Conservation (phyloP, 2,329 filamentous ascomycete species). For the Capronia americana region DNA sequence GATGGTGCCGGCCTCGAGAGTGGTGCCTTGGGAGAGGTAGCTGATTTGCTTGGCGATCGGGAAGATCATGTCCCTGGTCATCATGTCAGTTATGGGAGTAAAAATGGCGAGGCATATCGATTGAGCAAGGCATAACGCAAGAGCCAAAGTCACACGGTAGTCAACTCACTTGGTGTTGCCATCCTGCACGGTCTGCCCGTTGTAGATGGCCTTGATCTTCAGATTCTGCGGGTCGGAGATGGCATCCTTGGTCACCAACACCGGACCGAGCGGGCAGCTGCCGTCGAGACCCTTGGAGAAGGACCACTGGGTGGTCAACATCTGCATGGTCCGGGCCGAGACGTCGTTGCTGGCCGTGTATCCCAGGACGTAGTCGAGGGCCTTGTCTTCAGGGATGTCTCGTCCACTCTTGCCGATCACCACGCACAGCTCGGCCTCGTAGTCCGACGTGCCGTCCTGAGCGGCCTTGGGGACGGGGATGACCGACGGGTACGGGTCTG, state of each 20-base stretch:
- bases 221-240: constrained; percentile 51
- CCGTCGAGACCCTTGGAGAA: constrained; percentile 51
- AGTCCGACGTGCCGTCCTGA: constrained; percentile 50
- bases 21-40: constrained; percentile 49
- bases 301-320: constrained; percentile 48
- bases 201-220: constrained; percentile 44
- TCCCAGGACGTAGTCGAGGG: constrained; percentile 50
- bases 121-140: no score
- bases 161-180: constrained; percentile 35
- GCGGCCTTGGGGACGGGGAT: constrained; percentile 45
- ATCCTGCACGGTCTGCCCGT: constrained; percentile 37
- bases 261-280: constrained; percentile 51
- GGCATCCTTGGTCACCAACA: constrained; percentile 40
- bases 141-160: no score
- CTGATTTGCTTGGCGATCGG: constrained; percentile 47
- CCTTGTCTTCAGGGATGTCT: constrained; percentile 47
- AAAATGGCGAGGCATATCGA: neutral
- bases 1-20: constrained; percentile 47
- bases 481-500: constrained; percentile 42
- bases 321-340: constrained; percentile 48
- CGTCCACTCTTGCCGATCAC: constrained; percentile 48
- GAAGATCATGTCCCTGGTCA: constrained; percentile 48
- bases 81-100: neutral
- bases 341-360: constrained; percentile 53
- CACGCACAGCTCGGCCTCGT: constrained; percentile 51